Conservation (phyloP, 2,329 filamentous ascomycete genomes). For the Penicillium olsonii region DNA sequence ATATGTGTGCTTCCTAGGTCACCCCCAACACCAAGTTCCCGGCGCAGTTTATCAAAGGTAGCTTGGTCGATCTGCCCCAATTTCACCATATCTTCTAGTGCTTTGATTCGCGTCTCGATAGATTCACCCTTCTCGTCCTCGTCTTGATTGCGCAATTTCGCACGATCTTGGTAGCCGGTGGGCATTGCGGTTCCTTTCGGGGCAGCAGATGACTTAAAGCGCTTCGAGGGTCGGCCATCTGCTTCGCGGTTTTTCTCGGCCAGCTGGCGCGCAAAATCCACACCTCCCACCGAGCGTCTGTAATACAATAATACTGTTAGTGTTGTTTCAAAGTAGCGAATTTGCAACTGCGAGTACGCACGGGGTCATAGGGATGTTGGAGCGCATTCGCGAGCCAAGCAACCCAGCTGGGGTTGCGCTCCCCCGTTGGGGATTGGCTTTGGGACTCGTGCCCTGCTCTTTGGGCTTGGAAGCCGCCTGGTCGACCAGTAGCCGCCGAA, state of each 20-base stretch:
- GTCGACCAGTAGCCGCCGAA: constrained; percentile 74
- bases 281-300: constrained; percentile 66
- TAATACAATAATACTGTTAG: constrained; percentile 3
- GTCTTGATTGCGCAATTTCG: constrained; percentile 62
- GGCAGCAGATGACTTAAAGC: constrained; percentile 70
- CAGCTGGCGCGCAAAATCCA: constrained; percentile 81
- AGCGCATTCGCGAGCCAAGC: constrained; percentile 74
- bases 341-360: constrained; percentile 47
- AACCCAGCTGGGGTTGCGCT: constrained; percentile 54
- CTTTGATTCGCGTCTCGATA: constrained; percentile 66
- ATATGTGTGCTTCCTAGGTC: constrained; percentile 79
- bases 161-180: constrained; percentile 80
- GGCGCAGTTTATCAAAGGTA: constrained; percentile 73
- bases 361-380: constrained; percentile 94
- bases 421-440: constrained; percentile 34
- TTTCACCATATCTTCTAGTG: constrained; percentile 79
- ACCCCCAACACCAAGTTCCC: constrained; percentile 75
- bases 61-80: constrained; percentile 78
- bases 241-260: constrained; percentile 67
- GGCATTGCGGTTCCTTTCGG: constrained; percentile 83
- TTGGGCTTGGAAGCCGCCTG: constrained; percentile 35
- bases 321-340: neutral
- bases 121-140: constrained; percentile 54
- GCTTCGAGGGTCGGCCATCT: constrained; percentile 63
- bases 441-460: constrained; percentile 13